Base-by-base conservation (phyloP, 2,329 filamentous ascomycete genomes). In the Alternaria sp. region DNA sequence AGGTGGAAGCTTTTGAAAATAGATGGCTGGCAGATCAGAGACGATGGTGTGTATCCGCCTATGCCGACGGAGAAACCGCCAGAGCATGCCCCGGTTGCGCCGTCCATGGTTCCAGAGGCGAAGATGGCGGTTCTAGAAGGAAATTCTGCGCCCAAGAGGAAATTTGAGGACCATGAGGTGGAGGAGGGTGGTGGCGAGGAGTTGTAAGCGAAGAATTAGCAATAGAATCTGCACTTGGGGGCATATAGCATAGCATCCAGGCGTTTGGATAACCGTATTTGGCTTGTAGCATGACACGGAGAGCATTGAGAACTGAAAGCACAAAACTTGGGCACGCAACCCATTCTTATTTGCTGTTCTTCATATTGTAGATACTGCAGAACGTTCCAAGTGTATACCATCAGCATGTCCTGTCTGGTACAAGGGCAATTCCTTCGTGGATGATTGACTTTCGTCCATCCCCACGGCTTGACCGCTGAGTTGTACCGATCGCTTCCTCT, bases 1-100 rank as follows among this genome's bases (percentile, higher is more conserved):
- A 85, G 88, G 63, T 97, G 93, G 92, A 86, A 85, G 63, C 78
- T 80, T 32, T 82, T 95, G 83, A 85, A 87, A 77, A 79, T 80
- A 41, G 80, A 85, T 22, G 93, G 93, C 0, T 97, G 92, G 91
- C 82, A 67, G 36, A 68, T 77, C 38, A 66, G 60, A 30, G 68
- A 77, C 25, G 72, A 69, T 27, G 69, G 71, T 3, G 70, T 78
- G 10, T 70, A 64, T 48, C 74, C 77, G 18, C 75, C 76, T 2
- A 60, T 75, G 61, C 71, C 74, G 0, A 5, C 62, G 28, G 69
- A 64, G 27, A 56, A 60, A 14, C 70, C 70, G 8, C 70, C 71
- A 40, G 27, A 30, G 61, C 59, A 16, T 63, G 66, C 71, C 22
- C 60, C 66, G 12, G 27, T 30, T 12, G 62, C 64, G 45, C 54